Percentiles rank a stretch among this genome's conserved stretches.
Evolutionary conservation across 2,329 filamentous ascomycete species (phyloP).

Genomic region (Fusarium succisae): DNA sequence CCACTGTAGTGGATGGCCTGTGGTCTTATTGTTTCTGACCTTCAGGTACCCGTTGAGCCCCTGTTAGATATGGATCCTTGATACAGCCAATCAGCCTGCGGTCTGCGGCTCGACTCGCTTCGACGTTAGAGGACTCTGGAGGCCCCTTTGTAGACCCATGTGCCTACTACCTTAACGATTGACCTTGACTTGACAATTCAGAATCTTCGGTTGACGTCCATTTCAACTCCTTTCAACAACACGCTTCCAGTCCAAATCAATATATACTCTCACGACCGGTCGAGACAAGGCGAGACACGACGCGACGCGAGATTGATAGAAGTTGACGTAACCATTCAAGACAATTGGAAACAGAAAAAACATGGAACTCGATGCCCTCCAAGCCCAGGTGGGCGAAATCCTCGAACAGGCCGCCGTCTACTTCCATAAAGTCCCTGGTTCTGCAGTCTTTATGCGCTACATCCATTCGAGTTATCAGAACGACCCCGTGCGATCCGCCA

Average conservation of each 20-base stretch:
- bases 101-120: not conserved
- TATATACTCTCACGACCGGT: not conserved
- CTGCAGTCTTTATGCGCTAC: constrained; percentile 92
- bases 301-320: not conserved
- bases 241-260: not conserved
- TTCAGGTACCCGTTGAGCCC: constrained; percentile 26
- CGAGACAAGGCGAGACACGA: not conserved
- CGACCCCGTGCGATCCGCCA: constrained; percentile 90
- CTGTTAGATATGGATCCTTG: constrained; percentile 1
- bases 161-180: not conserved
- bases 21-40: not conserved
- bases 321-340: not conserved
- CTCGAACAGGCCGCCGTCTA: constrained; percentile 65
- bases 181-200: constrained; percentile 1
- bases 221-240: not conserved
- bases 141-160: constrained; percentile 27
- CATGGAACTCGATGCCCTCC: constrained; percentile 73
- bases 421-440: constrained; percentile 93
- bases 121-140: constrained; percentile 8
- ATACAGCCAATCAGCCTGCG: constrained; percentile 15
- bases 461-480: constrained; percentile 98
- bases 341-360: not conserved
- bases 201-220: not conserved
- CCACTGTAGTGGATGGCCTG: constrained; percentile 1
- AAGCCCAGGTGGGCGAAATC: constrained; percentile 59